phyloP scores from a whole-genome alignment of 2,329 filamentous ascomycete genomes.

The Chaetomiaceae sp. region DNA sequence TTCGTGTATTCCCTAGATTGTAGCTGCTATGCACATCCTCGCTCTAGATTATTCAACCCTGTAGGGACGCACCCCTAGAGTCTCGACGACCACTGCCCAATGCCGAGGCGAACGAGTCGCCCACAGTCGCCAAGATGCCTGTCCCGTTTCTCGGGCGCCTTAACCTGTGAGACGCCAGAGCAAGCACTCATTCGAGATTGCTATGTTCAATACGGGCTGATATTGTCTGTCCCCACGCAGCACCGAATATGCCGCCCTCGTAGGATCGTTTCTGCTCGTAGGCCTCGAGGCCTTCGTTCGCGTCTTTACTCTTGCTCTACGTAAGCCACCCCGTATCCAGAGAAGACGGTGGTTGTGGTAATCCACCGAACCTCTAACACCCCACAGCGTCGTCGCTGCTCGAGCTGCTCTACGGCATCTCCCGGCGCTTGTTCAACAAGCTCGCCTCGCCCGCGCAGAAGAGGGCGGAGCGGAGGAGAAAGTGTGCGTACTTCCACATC shows the following conservation, averaged over 20 bases:
- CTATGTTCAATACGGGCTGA: neutral
- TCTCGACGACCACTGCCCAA: no score
- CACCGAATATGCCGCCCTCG: conserved; percentile 79
- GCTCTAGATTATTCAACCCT: no score
- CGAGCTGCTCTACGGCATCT: conserved; percentile 73
- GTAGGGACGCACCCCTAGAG: no score
- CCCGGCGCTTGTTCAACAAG: conserved; percentile 74
- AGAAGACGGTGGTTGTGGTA: neutral
- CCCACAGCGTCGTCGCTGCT: conserved; percentile 68
- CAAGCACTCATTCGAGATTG: neutral
- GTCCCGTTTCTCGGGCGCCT: conserved; percentile 49
- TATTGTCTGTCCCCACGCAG: conserved; percentile 34
- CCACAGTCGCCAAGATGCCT: conserved; percentile 40
- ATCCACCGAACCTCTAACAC: conserved; percentile 15
- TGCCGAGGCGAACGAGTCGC: no score
- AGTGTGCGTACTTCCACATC: conserved; percentile 39
- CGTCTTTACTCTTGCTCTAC: conserved; percentile 79
- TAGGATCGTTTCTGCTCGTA: conserved; percentile 78
- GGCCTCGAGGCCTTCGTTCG: conserved; percentile 76
- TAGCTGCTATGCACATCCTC: no score
- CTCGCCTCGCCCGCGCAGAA: conserved; percentile 65
- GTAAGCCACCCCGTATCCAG: conserved; percentile 43
- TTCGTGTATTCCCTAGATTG: no score
- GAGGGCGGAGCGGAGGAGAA: conserved; percentile 61
- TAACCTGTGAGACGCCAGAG: conserved; percentile 40